These are phyloP conservation scores for Aspergillus candidus DNA, from an alignment of 2,329 filamentous ascomycete species.

Conservation along the genomic window DNA sequence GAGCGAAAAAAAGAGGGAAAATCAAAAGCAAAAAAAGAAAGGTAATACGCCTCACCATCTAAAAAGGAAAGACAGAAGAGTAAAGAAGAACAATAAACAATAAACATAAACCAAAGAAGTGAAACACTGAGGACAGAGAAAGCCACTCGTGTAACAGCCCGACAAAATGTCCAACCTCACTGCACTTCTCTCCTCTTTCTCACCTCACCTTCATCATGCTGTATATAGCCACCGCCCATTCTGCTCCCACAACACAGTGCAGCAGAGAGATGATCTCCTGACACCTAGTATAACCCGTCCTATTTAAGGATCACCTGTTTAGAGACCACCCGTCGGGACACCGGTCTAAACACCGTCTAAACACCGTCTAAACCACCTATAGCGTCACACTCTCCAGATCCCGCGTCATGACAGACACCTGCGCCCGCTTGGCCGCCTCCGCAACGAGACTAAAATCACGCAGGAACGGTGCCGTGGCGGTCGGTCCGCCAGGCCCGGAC, in stretches of 20 bases:
- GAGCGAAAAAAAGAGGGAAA: neutral
- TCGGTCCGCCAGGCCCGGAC: conserved; percentile 25
- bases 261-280: neutral
- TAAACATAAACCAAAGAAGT: neutral
- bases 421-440: conserved; percentile 86
- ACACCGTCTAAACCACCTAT: conserved; percentile 14
- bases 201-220: neutral
- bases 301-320: neutral
- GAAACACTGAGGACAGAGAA: too few relatives aligned
- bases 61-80: neutral
- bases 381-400: conserved; percentile 58
- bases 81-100: neutral
- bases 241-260: neutral
- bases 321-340: neutral
- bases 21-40: neutral
- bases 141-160: neutral
- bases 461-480: conserved; percentile 57
- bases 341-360: neutral
- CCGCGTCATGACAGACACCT: conserved; percentile 81
- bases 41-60: neutral
- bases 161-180: too few relatives aligned
- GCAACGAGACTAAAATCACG: conserved; percentile 80
- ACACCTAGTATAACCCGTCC: neutral
- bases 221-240: neutral
- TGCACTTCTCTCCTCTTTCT: neutral